Percentiles rank a stretch among this genome's conserved stretches.
Evolutionary conservation across 495 filamentous ascomycete genomes (phyloP).

Genomic region (Aspergillus egyptiacus): DNA sequence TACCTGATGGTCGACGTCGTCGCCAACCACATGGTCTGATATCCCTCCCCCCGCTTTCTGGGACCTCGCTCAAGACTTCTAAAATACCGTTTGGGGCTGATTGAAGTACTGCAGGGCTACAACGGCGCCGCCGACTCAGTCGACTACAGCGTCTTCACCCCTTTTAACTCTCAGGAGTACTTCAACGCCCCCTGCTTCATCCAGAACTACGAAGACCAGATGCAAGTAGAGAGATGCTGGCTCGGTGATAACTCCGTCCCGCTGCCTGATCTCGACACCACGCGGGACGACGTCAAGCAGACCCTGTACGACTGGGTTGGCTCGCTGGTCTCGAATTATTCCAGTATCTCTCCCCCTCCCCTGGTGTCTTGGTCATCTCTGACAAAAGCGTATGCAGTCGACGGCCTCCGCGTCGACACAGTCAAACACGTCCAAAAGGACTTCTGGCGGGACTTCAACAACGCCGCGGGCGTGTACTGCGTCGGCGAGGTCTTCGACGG

Average conservation of each 20-base stretch:
- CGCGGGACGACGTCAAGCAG: conserved; percentile 47
- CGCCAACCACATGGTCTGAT: conserved; percentile 63
- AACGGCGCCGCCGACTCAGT: conserved; percentile 47
- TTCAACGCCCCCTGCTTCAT: conserved; percentile 66
- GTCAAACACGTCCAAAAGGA: conserved; percentile 64
- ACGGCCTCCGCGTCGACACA: conserved; percentile 74
- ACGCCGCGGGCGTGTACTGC: conserved; percentile 63
- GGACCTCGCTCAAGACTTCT: too few relatives aligned
- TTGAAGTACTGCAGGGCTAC: conserved; percentile 42
- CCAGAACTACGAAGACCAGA: conserved; percentile 53
- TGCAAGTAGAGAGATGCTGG: conserved; percentile 54
- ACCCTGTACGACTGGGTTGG: conserved; percentile 63
- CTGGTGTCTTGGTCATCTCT: neutral
- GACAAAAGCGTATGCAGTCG: conserved; percentile 37
- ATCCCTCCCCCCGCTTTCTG: too few relatives aligned
- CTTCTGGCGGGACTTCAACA: conserved; percentile 61
- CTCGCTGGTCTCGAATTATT: conserved; percentile 48
- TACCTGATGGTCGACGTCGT: conserved; percentile 76
- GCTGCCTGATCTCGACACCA: conserved; percentile 66
- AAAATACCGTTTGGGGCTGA: too few relatives aligned
- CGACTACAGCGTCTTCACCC: conserved; percentile 56
- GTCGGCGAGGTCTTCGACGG: conserved; percentile 65
- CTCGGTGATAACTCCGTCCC: conserved; percentile 54
- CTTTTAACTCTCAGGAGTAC: conserved; percentile 58
- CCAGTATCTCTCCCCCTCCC: conserved; percentile 31